Percentiles rank a stretch among this genome's conserved stretches.
These are phyloP conservation scores for Pleurostoma richardsiae DNA, from an alignment of 2,329 filamentous ascomycete species.

Conservation along the genomic window DNA sequence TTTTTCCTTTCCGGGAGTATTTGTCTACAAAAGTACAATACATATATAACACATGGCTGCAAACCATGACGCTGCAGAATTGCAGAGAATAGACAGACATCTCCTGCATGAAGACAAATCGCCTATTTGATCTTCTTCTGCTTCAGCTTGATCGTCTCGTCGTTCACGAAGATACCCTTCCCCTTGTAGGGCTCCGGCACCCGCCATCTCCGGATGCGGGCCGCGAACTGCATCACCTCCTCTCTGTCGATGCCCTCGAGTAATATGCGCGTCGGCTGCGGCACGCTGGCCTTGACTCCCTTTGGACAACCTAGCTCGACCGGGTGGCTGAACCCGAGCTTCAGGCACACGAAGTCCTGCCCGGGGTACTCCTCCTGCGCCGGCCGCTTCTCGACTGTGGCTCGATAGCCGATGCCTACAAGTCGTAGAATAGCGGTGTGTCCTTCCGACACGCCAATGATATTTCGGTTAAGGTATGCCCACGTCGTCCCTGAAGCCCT, in stretches of 20 bases:
- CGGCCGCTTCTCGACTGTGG: constrained; percentile 73
- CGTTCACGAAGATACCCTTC: constrained; percentile 97
- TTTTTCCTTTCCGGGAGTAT: not conserved
- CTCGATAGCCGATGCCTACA: constrained; percentile 93
- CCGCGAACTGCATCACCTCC: constrained; percentile 85
- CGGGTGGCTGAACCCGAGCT: constrained; percentile 94
- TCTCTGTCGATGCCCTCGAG: constrained; percentile 85
- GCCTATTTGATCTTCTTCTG: constrained; percentile 89
- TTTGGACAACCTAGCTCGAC: constrained; percentile 81
- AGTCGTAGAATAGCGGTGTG: constrained; percentile 90
- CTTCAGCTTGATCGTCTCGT: constrained; percentile 97
- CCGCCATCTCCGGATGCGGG: constrained; percentile 82
- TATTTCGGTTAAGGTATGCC: constrained; percentile 83
- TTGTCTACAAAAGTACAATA: not conserved
- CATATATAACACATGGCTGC: not conserved
- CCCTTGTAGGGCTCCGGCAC: constrained; percentile 97
- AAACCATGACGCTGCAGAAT: not conserved
- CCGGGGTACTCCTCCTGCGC: constrained; percentile 71
- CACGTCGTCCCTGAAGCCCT: constrained; percentile 70
- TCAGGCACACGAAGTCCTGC: constrained; percentile 86
- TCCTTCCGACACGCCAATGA: constrained; percentile 92
- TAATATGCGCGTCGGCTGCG: constrained; percentile 85
- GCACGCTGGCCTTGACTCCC: constrained; percentile 80
- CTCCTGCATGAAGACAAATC: constrained; percentile 8
- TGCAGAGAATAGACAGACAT: constrained; percentile 16